These are phyloP conservation scores for Beta corolliflora DNA, from an alignment of 179 eudicot species.

Conservation along the genomic window DNA sequence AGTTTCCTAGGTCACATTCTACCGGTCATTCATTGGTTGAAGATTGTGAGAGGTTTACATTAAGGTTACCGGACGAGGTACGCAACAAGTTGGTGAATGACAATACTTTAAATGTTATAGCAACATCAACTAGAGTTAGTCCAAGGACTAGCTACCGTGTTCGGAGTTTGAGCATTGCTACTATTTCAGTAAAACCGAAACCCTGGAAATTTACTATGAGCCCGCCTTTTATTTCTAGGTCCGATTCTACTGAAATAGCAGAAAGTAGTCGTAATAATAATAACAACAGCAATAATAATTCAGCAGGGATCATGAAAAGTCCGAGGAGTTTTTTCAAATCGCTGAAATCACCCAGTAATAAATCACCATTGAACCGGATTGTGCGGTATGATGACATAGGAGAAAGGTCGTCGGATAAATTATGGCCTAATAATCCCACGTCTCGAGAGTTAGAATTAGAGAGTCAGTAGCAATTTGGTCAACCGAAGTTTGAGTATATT, in stretches of 20 bases:
- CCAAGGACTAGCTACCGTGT: conserved; percentile 40
- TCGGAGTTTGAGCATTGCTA: conserved; percentile 15
- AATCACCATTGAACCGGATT: conserved; percentile 22
- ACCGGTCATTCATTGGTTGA: conserved; percentile 59
- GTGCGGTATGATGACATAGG: conserved; percentile 26
- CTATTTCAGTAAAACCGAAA: conserved; percentile 9
- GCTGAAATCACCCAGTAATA: conserved; percentile 22
- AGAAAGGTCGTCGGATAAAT: conserved; percentile 32
- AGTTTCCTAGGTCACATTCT: conserved; percentile 55
- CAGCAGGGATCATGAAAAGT: conserved; percentile 16
- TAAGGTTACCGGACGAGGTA: conserved; percentile 62
- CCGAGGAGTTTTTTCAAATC: conserved; percentile 23
- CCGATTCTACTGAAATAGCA: not conserved
- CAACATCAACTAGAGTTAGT: conserved; percentile 32
- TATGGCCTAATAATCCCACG: conserved; percentile 24
- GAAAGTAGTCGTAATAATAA: not conserved
- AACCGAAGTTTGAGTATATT: not conserved
- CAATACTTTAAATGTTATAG: conserved; percentile 10
- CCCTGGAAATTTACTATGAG: conserved; percentile 35
- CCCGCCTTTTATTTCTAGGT: conserved; percentile 47
- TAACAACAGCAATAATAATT: not conserved
- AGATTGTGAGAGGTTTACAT: conserved; percentile 56
- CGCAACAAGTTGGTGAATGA: conserved; percentile 41
- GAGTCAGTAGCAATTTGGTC: conserved; percentile 16
- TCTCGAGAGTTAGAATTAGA: conserved; percentile 27